Evolutionary conservation across 2,329 filamentous ascomycete species (phyloP), one percentile per base, ranked within the genome.

Genomic region (Pyrenophora teres): DNA sequence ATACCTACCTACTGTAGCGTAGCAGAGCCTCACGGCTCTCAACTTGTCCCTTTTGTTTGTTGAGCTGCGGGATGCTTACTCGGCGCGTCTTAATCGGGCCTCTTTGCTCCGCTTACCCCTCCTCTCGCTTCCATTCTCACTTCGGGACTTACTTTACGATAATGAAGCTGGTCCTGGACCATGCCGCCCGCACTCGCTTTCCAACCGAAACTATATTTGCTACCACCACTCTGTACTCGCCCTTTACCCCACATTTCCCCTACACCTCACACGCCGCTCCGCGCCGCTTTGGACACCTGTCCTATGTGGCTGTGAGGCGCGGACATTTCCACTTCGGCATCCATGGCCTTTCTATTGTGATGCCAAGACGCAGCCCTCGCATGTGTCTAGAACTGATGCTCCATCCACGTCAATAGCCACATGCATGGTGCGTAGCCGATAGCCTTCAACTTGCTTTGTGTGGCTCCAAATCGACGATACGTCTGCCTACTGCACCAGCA

Each of bases 91-190:
- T 30, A 30, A 30, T 45, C 52, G 52, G 52, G 39, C 40, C 40
- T 52, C 48, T 36, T 44, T 48, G 39, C 39, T 55, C 52, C 52
- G 44, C 48, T 55, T 47, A 47, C 47, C 47, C 52, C 52, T 50
- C 51, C 41, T n/a, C 41, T 54, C 45, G 50, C 50, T 52, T 49
- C 45, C 40, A 36, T 21, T 23, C 23, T 43, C 44, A 38, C n/a
- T 31, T 33, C 27, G 49, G 49, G 49, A 52, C 42, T 48, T 52
- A 48, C 49, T 48, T 25, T 27, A 46, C 40, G 31, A 43, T 40
- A 39, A 37, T 27, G n/a, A n/a, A n/a, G n/a, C n/a, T n/a, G n/a
- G n/a, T n/a, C n/a, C n/a, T n/a, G n/a, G n/a, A n/a, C n/a, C n/a
- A n/a, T n/a, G n/a, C n/a, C n/a, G n/a, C 45, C 45, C 35, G 39